Base-by-base conservation (phyloP, 2,329 filamentous ascomycete genomes). In the Hypoxylon sp. region DNA sequence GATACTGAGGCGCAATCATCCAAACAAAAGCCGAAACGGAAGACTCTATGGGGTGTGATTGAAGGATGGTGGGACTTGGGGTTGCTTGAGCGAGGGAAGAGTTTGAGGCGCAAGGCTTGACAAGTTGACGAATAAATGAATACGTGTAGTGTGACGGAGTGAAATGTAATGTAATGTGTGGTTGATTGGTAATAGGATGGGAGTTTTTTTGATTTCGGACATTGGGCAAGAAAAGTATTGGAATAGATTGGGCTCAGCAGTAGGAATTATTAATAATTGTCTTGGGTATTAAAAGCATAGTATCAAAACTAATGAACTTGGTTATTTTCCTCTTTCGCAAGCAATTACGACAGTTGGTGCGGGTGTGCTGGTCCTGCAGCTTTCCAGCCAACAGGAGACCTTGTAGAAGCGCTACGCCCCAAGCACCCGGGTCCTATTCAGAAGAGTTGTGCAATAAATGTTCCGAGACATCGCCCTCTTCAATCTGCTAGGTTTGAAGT, bases 41-140 rank as follows among this genome's bases (percentile, higher is more conserved):
- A 78, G 78, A 87, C 85, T 0, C 76, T 87, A 22, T 77, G 85
- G 67, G 79, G 83, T 42, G 77, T 81, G 19, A 79, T 87, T 29
- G 84, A 86, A 46, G 85, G 85, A 4, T 87, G 85, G 85, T 87
- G 85, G 85, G 85, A 87, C 75, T 76, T 87, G 60, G 83, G 81
- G 3, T 74, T 87, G 60, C 70, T 87, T 59, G 84, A 80, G 35
- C 71, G 77, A 17, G 71, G 85, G 26, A 84, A 78, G 76, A 80
- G 84, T 66, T 52, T 76, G 33, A 74, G 71, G 52, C 68, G 67
- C 3, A 73, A 67, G 46, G 11, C 9, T 22, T 44, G 3, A 22
- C 11, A 44, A 53, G 29, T 55, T 69, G 50, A 69, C 60, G 9
- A 10, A 33, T 46, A 17, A 50, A 37, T 26, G 51, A 26, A 39